Conservation (phyloP, 2,329 filamentous ascomycete genomes). For the Penicillium sp. region DNA sequence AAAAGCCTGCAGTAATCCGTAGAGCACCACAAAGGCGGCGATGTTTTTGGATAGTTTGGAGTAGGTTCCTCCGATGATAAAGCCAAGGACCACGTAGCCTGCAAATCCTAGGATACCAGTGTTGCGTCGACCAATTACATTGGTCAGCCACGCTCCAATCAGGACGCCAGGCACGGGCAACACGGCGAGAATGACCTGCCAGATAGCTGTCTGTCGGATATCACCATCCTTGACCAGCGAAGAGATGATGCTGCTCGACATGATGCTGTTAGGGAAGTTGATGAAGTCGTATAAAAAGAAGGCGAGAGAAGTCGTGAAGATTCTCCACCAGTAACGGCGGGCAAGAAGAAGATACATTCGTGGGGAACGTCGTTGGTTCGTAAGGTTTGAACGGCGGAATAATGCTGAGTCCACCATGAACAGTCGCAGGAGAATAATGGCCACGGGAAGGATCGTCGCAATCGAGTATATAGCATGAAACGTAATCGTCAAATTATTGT, state of each 20-base stretch:
- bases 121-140: slow-evolving; percentile 32
- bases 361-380: slow-evolving; percentile 22
- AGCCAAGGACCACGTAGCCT: slow-evolving; percentile 30
- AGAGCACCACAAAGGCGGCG: slow-evolving; percentile 36
- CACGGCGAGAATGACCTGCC: slow-evolving; percentile 36
- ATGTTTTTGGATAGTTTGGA: slow-evolving; percentile 28
- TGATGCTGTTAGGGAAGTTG: slow-evolving; percentile 41
- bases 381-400: slow-evolving; percentile 37
- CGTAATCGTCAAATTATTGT: slow-evolving; percentile 33
- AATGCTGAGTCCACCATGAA: slow-evolving; percentile 38
- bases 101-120: slow-evolving; percentile 34
- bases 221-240: slow-evolving; percentile 33
- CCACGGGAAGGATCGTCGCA: slow-evolving; percentile 33
- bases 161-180: slow-evolving; percentile 37
- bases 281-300: slow-evolving; percentile 42
- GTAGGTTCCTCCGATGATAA: slow-evolving; percentile 34
- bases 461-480: slow-evolving; percentile 35
- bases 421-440: slow-evolving; percentile 34
- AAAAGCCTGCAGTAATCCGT: slow-evolving; percentile 33
- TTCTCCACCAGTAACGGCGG: slow-evolving; percentile 28
- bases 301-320: slow-evolving; percentile 34
- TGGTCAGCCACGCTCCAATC: slow-evolving; percentile 34
- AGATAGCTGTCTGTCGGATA: slow-evolving; percentile 35
- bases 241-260: slow-evolving; percentile 37
- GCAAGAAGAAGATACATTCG: slow-evolving; percentile 27